phyloP scores from a whole-genome alignment of 75 land plant genomes.

The Sequoiadendron giganteum region DNA sequence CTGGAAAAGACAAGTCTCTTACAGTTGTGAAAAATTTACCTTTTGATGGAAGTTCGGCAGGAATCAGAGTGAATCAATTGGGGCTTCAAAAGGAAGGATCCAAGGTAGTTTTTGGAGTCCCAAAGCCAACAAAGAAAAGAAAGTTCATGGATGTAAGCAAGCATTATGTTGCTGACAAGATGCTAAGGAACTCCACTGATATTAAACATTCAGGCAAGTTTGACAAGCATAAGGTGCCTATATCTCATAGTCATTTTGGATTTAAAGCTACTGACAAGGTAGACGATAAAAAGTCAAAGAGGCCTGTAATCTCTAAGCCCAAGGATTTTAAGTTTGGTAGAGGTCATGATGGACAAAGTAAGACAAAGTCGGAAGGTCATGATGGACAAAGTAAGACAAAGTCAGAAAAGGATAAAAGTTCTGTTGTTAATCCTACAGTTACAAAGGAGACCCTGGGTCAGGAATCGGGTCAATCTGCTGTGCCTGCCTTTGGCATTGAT shows the following conservation, averaged over 20 bases:
- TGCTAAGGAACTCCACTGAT: constrained; percentile 15
- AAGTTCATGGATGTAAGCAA: constrained; percentile 88
- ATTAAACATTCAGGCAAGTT: constrained; percentile 29
- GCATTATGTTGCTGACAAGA: constrained; percentile 46
- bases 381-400: constrained; percentile 19
- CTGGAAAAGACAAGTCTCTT: constrained; percentile 42
- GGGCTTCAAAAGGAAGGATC: constrained; percentile 64
- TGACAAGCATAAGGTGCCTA: constrained; percentile 36
- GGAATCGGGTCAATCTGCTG: constrained; percentile 12
- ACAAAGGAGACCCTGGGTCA: neutral
- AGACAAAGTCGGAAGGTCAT: constrained; percentile 13
- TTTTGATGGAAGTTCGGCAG: constrained; percentile 32
- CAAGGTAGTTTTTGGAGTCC: constrained; percentile 67
- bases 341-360: constrained; percentile 19
- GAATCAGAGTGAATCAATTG: constrained; percentile 28
- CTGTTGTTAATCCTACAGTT: constrained; percentile 1
- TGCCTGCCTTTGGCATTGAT: constrained; percentile 21
- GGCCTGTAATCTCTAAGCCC: constrained; percentile 20
- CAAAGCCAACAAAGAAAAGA: constrained; percentile 76
- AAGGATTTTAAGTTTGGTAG: constrained; percentile 34
- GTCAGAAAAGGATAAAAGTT: constrained; percentile 21
- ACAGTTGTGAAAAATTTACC: constrained; percentile 29
- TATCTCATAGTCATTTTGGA: constrained; percentile 19
- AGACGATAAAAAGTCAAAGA: constrained; percentile 38
- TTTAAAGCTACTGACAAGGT: constrained; percentile 30